Conservation (phyloP, 2,329 filamentous ascomycete species). For the Pestalotiopsis sp. region DNA sequence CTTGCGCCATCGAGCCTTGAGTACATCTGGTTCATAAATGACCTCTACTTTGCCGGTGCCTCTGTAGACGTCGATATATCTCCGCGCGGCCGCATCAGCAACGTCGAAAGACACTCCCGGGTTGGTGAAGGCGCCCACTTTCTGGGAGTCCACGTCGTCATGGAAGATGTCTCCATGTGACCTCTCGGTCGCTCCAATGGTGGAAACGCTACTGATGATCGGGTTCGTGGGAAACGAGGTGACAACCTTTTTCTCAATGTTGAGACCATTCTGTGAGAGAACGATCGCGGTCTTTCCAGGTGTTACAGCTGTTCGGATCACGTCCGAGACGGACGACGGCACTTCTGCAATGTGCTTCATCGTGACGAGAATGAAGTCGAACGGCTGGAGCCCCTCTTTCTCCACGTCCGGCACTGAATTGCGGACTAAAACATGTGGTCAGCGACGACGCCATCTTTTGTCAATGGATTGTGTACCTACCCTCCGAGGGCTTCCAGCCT, state of each 20-base stretch:
- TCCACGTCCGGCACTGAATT: constrained; percentile 49
- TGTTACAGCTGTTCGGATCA: constrained; percentile 55
- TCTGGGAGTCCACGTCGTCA: constrained; percentile 51
- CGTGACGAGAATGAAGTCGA: constrained; percentile 58
- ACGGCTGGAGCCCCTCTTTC: constrained; percentile 37
- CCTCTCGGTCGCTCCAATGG: constrained; percentile 54
- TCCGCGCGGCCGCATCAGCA: constrained; percentile 34
- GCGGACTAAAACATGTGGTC: constrained; percentile 38
- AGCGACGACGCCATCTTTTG: not conserved
- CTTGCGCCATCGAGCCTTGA: constrained; percentile 50
- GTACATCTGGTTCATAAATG: constrained; percentile 43
- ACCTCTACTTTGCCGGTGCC: constrained; percentile 46
- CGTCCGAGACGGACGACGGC: constrained; percentile 47
- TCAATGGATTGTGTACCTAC: not conserved
- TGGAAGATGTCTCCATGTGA: constrained; percentile 52
- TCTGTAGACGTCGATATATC: constrained; percentile 51
- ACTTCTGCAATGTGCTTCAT: constrained; percentile 64
- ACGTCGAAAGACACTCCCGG: constrained; percentile 30
- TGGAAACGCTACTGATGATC: constrained; percentile 54
- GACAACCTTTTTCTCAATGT: constrained; percentile 60
- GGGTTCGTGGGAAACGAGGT: constrained; percentile 52
- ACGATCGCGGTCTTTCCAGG: constrained; percentile 54
- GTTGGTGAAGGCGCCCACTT: constrained; percentile 52
- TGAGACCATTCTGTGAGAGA: constrained; percentile 65
- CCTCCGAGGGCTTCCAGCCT: constrained; percentile 47